Evolutionary conservation across 2,329 filamentous ascomycete genomes (phyloP).

Genomic region (Phialemoniopsis sp.): DNA sequence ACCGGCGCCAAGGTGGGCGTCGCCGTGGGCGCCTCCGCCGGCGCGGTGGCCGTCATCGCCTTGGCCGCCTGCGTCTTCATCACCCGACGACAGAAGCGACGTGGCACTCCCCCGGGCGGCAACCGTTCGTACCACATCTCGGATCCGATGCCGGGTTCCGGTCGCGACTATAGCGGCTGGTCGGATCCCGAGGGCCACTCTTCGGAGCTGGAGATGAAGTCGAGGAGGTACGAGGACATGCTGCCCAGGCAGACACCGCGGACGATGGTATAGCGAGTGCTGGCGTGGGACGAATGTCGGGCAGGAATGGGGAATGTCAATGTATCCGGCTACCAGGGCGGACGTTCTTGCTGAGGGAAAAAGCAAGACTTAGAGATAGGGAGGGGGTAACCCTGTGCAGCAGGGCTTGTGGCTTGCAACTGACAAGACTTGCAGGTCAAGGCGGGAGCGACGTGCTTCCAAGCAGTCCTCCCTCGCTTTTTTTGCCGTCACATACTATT

Average conservation of each 20-base stretch:
- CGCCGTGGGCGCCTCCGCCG: conserved; percentile 2
- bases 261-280: conserved; percentile 20
- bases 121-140: conserved; percentile 36
- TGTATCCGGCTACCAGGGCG: too few relatives aligned
- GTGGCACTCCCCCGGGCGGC: neutral
- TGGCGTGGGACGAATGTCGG: too few relatives aligned
- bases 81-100: conserved; percentile 8
- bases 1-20: conserved; percentile 3
- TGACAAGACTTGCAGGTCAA: too few relatives aligned
- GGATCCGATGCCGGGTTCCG: conserved; percentile 43
- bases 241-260: conserved; percentile 45
- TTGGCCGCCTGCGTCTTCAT: conserved; percentile 4
- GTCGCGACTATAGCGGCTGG: conserved; percentile 26
- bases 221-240: conserved; percentile 56
- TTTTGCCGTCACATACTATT: too few relatives aligned
- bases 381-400: too few relatives aligned
- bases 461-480: too few relatives aligned
- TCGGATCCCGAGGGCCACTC: conserved; percentile 8
- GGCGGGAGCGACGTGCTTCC: too few relatives aligned
- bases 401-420: too few relatives aligned
- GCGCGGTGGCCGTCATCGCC: conserved; percentile 2
- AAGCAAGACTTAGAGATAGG: too few relatives aligned
- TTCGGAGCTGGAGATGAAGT: conserved; percentile 44
- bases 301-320: too few relatives aligned
- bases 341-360: too few relatives aligned